Base-by-base conservation (phyloP, 192 early-diverging fungal genomes). In the Funneliformis geosporum region DNA sequence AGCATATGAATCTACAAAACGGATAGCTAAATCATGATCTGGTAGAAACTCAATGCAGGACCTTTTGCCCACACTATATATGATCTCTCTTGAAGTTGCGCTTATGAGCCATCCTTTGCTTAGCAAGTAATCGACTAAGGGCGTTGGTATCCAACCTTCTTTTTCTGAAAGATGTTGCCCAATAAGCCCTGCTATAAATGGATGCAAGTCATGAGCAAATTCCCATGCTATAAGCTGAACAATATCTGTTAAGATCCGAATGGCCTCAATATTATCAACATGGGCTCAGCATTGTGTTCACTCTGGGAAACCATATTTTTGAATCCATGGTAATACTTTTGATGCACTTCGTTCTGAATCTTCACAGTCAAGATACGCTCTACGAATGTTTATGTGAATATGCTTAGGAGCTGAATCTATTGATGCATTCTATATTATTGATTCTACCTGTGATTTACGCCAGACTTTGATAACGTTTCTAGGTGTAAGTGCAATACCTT, bases 61-160 rank as follows among this genome's bases (percentile, higher is more conserved):
- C 16, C 39, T 66, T 66, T 66, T 66, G 33, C 65, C 65, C 12
- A 66, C 11, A 39, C 28, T 66, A 40, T 66, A 66, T 66, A 66
- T 66, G 11, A 66, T 39, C 39, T 66, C 65, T 66, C 33, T 66
- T 66, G 28, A 12, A 66, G 10, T 66, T 66, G 12, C 11, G 4
- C 65, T 66, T 66, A 16, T 40, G 39, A 66, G 65, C 33, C 14
- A 66, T 40, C 11, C 28, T 12, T 7, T 38, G 14, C 65, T 66
- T 28, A 66, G 65, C 64, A 66, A 28, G 11, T 66, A 66, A 66
- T 66, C 38, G 8, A 66, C 28, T 28, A 66, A 38, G 14, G 28
- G 33, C 0, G 28, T 66, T 28, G 28, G 65, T 28, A 66, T 66
- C 28, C 2, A 66, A 1, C 28, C 8, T 66, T 66, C 11, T 28